A percentile compares a stretch with the other conserved stretches of the same genome.
phyloP scores from a whole-genome alignment of 2,329 filamentous ascomycete genomes.

The Phaeosphaeria sp. region DNA sequence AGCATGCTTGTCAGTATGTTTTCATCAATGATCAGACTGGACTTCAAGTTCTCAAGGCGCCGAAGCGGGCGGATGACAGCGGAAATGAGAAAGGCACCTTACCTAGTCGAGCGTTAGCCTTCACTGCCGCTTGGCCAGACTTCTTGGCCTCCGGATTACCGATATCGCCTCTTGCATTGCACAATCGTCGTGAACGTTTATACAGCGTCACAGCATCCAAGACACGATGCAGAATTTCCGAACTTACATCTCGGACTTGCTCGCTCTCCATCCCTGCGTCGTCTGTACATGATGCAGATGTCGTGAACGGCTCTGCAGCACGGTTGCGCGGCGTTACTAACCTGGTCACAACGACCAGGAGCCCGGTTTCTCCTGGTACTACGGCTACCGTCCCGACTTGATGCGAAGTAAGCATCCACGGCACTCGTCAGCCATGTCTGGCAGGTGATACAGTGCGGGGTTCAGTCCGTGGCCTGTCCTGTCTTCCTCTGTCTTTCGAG shows the following conservation, averaged over 20 bases:
- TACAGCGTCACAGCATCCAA: neutral
- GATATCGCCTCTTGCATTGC: conserved; percentile 1
- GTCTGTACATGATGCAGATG: conserved; percentile 1
- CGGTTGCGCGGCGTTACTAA: neutral
- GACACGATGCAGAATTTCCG: conserved; percentile 1
- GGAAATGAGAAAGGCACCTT: neutral
- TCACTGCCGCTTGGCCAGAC: neutral
- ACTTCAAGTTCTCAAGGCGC: neutral
- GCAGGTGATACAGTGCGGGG: conserved; percentile 16
- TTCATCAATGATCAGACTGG: neutral
- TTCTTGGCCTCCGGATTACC: neutral
- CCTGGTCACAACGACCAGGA: neutral
- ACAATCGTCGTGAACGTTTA: neutral
- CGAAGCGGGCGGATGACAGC: neutral
- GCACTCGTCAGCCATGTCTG: conserved; percentile 12
- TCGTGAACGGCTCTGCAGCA: neutral
- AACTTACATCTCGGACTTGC: conserved; percentile 2
- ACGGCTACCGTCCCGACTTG: conserved; percentile 1
- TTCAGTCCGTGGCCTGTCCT: conserved; percentile 9
- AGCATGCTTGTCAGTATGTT: neutral
- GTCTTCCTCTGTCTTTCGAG: neutral
- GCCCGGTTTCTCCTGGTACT: neutral
- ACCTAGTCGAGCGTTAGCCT: neutral
- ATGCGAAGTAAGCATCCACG: conserved; percentile 9
- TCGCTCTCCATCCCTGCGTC: conserved; percentile 5